Evolutionary conservation across 306 rosid genomes (phyloP).

Genomic region (Rosa lucieae): DNA sequence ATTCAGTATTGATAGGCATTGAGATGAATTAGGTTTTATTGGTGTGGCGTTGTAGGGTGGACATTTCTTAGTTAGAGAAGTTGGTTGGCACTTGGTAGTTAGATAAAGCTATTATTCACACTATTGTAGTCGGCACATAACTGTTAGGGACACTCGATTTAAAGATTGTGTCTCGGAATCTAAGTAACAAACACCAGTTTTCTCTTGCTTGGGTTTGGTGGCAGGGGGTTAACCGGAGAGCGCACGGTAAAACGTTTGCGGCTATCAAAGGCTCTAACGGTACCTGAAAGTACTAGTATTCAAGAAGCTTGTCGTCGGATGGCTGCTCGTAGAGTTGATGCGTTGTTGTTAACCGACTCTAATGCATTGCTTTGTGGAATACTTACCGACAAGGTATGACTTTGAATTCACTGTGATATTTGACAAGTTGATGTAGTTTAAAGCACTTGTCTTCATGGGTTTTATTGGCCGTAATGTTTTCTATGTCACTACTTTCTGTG

Average conservation of each 20-base stretch:
- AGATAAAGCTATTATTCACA: neutral
- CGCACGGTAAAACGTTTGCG: conserved; percentile 82
- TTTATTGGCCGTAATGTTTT: conserved; percentile 10
- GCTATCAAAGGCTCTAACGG: conserved; percentile 85
- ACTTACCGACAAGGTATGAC: conserved; percentile 88
- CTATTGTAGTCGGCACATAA: neutral
- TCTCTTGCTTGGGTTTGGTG: conserved; percentile 29
- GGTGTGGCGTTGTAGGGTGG: neutral
- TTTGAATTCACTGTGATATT: conserved; percentile 1
- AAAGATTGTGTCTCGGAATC: conserved; percentile 13
- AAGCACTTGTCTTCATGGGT: neutral
- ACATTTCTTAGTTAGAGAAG: neutral
- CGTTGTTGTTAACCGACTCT: conserved; percentile 84
- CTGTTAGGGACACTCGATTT: conserved; percentile 9
- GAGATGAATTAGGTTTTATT: neutral
- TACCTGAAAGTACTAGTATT: conserved; percentile 78
- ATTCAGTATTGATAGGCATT: neutral
- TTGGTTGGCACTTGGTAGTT: neutral
- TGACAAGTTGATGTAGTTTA: neutral
- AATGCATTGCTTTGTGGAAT: conserved; percentile 96
- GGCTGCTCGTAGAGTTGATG: conserved; percentile 92
- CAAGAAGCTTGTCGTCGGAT: conserved; percentile 84
- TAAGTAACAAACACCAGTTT: neutral
- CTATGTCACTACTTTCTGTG: conserved; percentile 17
- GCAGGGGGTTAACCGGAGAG: conserved; percentile 76